These are phyloP conservation scores for Immersiporthe knoxdaviesiana DNA, from an alignment of 2,329 filamentous ascomycete genomes.

Conservation along the genomic window DNA sequence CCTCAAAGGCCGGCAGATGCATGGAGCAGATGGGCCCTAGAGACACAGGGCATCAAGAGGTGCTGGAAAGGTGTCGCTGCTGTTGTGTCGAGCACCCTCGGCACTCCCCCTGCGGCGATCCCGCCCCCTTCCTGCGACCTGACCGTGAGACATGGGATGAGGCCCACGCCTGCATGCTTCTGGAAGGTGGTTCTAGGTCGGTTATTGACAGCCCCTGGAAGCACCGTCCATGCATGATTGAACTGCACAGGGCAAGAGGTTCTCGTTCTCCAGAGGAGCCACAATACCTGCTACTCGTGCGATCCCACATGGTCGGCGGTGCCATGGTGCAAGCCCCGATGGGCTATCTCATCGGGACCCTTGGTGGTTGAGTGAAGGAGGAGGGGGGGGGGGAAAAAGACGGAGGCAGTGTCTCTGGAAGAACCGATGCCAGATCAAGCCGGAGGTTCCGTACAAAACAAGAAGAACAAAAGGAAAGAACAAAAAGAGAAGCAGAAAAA, in stretches of 20 bases:
- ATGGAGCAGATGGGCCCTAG: not conserved
- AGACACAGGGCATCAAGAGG: not conserved
- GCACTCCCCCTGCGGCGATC: constrained; percentile 16
- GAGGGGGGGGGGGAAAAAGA: not conserved
- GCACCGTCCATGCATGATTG: constrained; percentile 17
- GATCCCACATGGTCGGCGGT: constrained; percentile 15
- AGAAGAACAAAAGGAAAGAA: constrained; percentile 2
- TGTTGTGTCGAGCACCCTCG: not conserved
- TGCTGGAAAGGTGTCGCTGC: not conserved
- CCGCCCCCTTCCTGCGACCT: not conserved
- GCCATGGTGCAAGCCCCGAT: constrained; percentile 14
- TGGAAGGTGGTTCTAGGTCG: constrained; percentile 24
- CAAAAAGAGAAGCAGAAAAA: not conserved
- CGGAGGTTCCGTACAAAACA: constrained; percentile 11
- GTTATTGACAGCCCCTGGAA: constrained; percentile 13
- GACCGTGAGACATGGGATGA: constrained; percentile 5
- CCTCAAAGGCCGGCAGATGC: constrained; percentile 3
- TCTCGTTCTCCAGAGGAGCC: too few species aligned
- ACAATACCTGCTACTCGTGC: not conserved
- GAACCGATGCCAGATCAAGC: constrained; percentile 12
- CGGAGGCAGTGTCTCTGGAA: constrained; percentile 18
- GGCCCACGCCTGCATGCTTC: constrained; percentile 23
- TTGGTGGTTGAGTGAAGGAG: not conserved
- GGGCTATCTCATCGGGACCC: constrained; percentile 5
- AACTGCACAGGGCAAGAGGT: not conserved